phyloP scores from a whole-genome alignment of 2,329 filamentous ascomycete genomes.

The Colletotrichum gloeosporioides region DNA sequence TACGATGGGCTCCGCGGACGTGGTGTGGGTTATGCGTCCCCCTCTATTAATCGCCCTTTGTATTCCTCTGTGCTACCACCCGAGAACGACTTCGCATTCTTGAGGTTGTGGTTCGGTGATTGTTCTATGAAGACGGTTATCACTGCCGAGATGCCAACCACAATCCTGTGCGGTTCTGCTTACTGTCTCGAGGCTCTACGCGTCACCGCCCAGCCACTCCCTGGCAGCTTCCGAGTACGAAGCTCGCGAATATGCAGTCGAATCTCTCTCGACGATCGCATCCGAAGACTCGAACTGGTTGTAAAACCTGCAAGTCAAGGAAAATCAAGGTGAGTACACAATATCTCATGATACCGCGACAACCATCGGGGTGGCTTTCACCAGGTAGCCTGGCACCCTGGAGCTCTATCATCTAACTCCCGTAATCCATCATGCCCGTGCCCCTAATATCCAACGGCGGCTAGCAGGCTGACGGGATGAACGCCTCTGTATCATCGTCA shows the following conservation, averaged over 20 bases:
- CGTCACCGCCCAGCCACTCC: background rate
- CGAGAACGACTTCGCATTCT: background rate
- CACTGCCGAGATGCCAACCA: slow-evolving; percentile 1
- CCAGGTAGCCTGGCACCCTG: background rate
- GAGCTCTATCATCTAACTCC: background rate
- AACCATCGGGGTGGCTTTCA: background rate
- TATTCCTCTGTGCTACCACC: background rate
- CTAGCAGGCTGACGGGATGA: background rate
- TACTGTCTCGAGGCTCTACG: background rate
- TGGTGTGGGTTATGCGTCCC: background rate
- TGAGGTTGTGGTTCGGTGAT: background rate
- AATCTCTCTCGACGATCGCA: slow-evolving; percentile 19
- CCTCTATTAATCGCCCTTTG: slow-evolving; percentile 8
- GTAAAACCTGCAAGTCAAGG: slow-evolving; percentile 40
- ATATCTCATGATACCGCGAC: no score
- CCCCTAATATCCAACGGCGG: background rate
- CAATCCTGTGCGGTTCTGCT: background rate
- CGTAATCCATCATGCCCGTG: background rate
- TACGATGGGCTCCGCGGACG: slow-evolving; percentile 16
- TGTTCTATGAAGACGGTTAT: background rate
- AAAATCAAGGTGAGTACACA: slow-evolving; percentile 42
- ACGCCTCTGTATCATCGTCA: background rate
- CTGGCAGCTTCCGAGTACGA: slow-evolving; percentile 4
- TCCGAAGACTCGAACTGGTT: slow-evolving; percentile 42
- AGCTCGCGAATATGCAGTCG: slow-evolving; percentile 16